These are phyloP conservation scores for Helicocarpus griseus DNA, from an alignment of 2,329 filamentous ascomycete genomes.

Conservation along the genomic window DNA sequence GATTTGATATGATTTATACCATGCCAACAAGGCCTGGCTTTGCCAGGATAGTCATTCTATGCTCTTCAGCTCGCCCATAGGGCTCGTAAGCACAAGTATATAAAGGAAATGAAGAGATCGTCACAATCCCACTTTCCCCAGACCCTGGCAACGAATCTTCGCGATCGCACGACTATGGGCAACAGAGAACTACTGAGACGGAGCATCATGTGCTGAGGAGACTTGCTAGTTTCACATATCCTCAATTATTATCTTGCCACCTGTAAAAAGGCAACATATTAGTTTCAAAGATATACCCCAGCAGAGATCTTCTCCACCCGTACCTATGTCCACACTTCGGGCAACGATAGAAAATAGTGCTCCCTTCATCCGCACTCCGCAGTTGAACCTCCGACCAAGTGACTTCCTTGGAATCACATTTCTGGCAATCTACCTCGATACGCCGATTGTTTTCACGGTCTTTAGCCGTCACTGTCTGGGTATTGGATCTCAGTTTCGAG, in stretches of 20 bases:
- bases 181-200: too few species aligned
- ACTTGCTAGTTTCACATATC: too few species aligned
- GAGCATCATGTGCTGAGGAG: too few species aligned
- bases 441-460: background rate
- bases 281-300: background rate
- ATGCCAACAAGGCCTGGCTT: too few species aligned
- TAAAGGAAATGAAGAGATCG: too few species aligned
- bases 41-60: too few species aligned
- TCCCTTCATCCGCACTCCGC: slow-evolving; percentile 81
- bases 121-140: too few species aligned
- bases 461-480: slow-evolving; percentile 3
- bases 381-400: slow-evolving; percentile 45
- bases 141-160: too few species aligned
- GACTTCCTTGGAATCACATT: slow-evolving; percentile 14
- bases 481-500: slow-evolving; percentile 10
- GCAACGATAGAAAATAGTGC: slow-evolving; percentile 75
- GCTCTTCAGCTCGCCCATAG: too few species aligned
- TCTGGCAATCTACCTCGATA: slow-evolving; percentile 12
- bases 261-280: background rate
- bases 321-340: slow-evolving; percentile 17
- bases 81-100: too few species aligned
- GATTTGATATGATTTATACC: too few species aligned
- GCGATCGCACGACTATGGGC: too few species aligned
- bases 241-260: background rate
- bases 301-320: background rate